Percentiles rank a stretch among this genome's conserved stretches.
Evolutionary conservation across 306 rosid species (phyloP).

Genomic region (Erythrophleum fordii): DNA sequence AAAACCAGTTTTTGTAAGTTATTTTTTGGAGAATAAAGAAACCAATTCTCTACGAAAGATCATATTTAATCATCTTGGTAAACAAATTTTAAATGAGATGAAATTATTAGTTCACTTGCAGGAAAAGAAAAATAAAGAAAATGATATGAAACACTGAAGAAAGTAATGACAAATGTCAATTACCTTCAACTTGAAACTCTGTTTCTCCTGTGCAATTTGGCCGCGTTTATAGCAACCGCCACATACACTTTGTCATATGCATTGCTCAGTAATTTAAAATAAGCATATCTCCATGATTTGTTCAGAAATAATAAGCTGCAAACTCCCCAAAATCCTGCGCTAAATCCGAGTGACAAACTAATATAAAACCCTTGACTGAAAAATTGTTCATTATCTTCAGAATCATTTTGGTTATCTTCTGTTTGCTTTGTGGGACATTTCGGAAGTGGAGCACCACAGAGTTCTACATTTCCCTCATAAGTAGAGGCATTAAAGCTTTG

Average conservation of each 20-base stretch:
- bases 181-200: background rate
- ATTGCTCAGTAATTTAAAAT: background rate
- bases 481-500: background rate
- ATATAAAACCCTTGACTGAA: background rate
- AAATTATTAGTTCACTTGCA: background rate
- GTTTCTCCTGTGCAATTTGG: background rate
- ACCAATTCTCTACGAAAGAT: too few species aligned
- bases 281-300: background rate
- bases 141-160: too few species aligned
- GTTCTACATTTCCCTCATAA: constrained; percentile 39
- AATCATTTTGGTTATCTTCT: background rate
- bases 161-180: background rate
- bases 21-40: too few species aligned
- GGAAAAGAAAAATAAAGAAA: background rate
- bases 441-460: constrained; percentile 46
- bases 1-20: too few species aligned
- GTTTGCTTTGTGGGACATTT: background rate
- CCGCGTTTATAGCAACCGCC: background rate
- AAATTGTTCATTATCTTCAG: background rate
- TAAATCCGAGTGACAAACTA: background rate
- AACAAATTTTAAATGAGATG: background rate
- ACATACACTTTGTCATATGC: background rate
- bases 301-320: background rate
- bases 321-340: background rate
- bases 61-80: background rate